These are phyloP conservation scores for Colletotrichum ledebouriae DNA, from an alignment of 2,329 filamentous ascomycete species.

Conservation along the genomic window DNA sequence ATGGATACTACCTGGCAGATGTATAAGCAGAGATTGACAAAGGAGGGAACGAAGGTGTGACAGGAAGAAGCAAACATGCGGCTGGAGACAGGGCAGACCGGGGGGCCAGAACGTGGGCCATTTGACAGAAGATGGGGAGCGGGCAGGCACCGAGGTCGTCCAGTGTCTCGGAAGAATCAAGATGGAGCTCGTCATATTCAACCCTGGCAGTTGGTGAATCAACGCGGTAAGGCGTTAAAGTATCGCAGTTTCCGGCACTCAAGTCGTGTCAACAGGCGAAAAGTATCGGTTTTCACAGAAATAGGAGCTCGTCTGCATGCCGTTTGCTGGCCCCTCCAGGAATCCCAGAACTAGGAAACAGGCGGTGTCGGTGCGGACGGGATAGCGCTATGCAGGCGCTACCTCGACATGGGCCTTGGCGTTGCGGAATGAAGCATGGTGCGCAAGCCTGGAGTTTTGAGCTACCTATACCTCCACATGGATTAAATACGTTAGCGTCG, in stretches of 20 bases:
- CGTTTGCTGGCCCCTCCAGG: background rate
- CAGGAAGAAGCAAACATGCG: conserved; percentile 38
- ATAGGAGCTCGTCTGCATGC: background rate
- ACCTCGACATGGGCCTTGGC: background rate
- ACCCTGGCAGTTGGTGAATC: background rate
- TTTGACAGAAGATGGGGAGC: conserved; percentile 17
- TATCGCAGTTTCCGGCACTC: background rate
- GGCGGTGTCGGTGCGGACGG: conserved; percentile 21
- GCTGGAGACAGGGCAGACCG: conserved; percentile 28
- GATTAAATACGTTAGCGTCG: no score
- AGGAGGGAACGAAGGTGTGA: conserved; percentile 36
- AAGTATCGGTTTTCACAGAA: background rate
- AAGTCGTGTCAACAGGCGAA: background rate
- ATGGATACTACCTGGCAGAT: conserved; percentile 12
- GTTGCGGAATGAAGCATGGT: conserved; percentile 22
- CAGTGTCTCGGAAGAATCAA: background rate
- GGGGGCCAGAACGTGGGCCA: conserved; percentile 37
- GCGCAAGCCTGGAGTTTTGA: conserved; percentile 7
- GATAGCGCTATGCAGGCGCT: conserved; percentile 18
- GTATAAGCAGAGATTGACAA: conserved; percentile 34
- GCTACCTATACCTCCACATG: background rate
- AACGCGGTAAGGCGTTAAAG: background rate
- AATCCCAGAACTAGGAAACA: conserved; percentile 9
- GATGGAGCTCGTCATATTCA: conserved; percentile 10
- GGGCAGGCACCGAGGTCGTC: conserved; percentile 13